Evolutionary conservation across 495 filamentous ascomycete species (phyloP).

Genomic region (Collariella sp.): DNA sequence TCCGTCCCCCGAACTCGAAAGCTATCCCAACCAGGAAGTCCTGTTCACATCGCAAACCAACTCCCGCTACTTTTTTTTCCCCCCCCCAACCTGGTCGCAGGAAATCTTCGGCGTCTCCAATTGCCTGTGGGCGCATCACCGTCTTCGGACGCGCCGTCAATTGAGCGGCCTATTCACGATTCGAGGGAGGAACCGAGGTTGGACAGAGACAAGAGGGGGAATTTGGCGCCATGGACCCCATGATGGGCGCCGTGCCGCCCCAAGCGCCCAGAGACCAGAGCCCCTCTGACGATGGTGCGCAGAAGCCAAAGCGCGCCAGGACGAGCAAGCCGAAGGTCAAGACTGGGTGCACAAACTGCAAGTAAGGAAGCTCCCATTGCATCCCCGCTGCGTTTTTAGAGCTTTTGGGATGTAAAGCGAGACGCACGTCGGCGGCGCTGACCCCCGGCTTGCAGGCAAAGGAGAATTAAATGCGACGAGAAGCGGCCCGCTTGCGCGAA

Average conservation of each 20-base stretch:
- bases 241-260: not conserved
- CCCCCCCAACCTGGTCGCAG: not conserved
- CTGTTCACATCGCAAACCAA: no score
- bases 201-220: not conserved
- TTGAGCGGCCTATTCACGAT: no score
- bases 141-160: not conserved
- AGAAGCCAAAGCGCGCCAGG: constrained; percentile 30
- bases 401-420: not conserved
- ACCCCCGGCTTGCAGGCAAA: constrained; percentile 36
- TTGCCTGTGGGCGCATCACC: not conserved
- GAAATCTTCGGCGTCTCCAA: not conserved
- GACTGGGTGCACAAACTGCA: constrained; percentile 51
- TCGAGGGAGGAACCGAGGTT: not conserved
- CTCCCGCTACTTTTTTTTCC: not conserved
- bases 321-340: constrained; percentile 45
- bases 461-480: constrained; percentile 62
- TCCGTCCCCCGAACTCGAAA: not conserved
- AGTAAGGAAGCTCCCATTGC: constrained; percentile 31
- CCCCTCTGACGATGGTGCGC: constrained; percentile 10
- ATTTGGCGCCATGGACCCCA: constrained; percentile 1
- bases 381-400: not conserved
- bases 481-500: constrained; percentile 49
- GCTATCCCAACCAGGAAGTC: not conserved
- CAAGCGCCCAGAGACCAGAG: not conserved
- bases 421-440: constrained; percentile 4